Conservation (phyloP, 345 rosid species). For the Lumnitzera littorea region DNA sequence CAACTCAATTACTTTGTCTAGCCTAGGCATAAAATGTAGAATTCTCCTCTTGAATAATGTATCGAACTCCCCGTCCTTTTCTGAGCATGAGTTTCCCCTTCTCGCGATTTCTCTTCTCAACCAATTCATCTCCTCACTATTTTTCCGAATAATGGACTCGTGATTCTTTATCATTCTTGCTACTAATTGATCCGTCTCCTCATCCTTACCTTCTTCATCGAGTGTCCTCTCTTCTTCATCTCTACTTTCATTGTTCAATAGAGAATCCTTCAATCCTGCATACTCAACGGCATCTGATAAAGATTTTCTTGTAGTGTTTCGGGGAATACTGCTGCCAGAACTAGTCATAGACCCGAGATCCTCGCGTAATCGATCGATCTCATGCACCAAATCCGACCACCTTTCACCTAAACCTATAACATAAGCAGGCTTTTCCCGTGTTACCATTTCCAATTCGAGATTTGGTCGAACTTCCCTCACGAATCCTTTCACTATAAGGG, state of each 20-base stretch:
- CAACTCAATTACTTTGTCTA: constrained; percentile 31
- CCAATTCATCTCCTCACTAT: constrained; percentile 29
- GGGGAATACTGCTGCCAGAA: constrained; percentile 10
- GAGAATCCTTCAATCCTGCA: background rate
- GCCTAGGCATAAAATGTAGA: constrained; percentile 29
- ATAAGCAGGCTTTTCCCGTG: constrained; percentile 24
- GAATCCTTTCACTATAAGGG: constrained; percentile 36
- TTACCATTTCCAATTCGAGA: constrained; percentile 23
- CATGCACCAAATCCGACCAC: constrained; percentile 30
- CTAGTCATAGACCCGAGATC: constrained; percentile 32
- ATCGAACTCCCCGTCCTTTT: constrained; percentile 22
- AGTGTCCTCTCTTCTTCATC: constrained; percentile 1
- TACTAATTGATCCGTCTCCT: constrained; percentile 25
- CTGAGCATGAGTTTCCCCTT: constrained; percentile 9
- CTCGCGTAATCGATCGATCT: constrained; percentile 22
- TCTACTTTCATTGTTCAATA: constrained; percentile 5
- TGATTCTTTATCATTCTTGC: constrained; percentile 59
- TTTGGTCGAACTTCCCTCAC: constrained; percentile 30
- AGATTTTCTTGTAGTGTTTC: background rate
- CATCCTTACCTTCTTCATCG: constrained; percentile 10
- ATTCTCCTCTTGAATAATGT: constrained; percentile 23
- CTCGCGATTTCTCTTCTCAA: constrained; percentile 15
- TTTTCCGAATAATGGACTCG: constrained; percentile 48
- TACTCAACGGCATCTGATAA: background rate
- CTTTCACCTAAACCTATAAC: constrained; percentile 18